Evolutionary conservation across 306 rosid genomes (phyloP).

Genomic region (Cyclanthera cordifolia): DNA sequence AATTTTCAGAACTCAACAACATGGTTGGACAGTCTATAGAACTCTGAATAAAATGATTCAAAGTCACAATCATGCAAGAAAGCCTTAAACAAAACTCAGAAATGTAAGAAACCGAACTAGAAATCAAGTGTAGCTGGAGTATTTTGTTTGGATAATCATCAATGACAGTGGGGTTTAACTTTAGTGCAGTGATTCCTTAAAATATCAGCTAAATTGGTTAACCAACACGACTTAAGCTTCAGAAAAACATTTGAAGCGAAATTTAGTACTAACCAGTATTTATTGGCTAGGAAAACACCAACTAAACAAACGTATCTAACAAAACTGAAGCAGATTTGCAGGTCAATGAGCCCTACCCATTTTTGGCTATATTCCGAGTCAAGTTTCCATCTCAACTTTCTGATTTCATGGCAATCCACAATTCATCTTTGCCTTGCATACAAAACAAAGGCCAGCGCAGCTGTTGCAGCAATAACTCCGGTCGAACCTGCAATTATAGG

Average conservation of each 20-base stretch:
- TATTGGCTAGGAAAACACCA: conserved; percentile 29
- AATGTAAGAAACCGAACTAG: neutral
- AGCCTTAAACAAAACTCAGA: neutral
- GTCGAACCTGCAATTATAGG: conserved; percentile 64
- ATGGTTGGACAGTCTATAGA: neutral
- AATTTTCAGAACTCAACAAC: neutral
- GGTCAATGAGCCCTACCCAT: conserved; percentile 36
- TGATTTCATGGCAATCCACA: neutral
- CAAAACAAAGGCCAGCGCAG: conserved; percentile 30
- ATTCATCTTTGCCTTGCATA: conserved; percentile 46
- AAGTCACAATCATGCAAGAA: neutral
- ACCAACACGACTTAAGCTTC: conserved; percentile 6
- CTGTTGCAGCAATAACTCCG: conserved; percentile 39
- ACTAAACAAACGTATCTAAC: conserved; percentile 30
- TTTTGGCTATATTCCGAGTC: conserved; percentile 23
- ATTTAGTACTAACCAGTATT: conserved; percentile 30
- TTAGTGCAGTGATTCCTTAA: conserved; percentile 8
- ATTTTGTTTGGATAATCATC: neutral
- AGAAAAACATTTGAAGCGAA: conserved; percentile 13
- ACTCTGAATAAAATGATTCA: too few relatives aligned
- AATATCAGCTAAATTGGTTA: conserved; percentile 3
- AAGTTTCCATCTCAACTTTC: conserved; percentile 10
- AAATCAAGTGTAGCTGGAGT: neutral
- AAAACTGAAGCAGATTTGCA: conserved; percentile 48
- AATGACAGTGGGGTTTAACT: conserved; percentile 12